Evolutionary conservation across 2,329 filamentous ascomycete genomes (phyloP).

Genomic region (Pseudogymnoascus sp.): DNA sequence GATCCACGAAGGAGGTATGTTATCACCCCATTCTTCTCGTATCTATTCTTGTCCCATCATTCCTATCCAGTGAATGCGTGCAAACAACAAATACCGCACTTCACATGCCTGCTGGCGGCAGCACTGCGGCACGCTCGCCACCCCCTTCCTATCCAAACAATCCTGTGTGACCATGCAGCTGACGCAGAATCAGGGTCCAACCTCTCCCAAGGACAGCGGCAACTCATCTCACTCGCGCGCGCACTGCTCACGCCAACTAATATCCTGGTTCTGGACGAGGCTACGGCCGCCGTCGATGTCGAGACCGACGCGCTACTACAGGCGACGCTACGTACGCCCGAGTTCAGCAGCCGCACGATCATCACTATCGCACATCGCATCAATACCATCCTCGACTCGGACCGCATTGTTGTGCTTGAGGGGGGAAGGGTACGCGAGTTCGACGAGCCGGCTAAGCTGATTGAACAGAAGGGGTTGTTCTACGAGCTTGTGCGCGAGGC

Average conservation of each 20-base stretch:
- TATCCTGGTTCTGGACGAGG: slow-evolving; percentile 93
- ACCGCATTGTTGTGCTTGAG: slow-evolving; percentile 89
- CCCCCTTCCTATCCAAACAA: slow-evolving; percentile 12
- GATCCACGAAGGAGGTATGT: slow-evolving; percentile 87
- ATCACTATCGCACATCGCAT: slow-evolving; percentile 98
- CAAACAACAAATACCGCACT: not conserved
- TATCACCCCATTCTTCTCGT: not conserved
- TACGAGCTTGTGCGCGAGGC: slow-evolving; percentile 88
- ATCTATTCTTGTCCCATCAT: not conserved
- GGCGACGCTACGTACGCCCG: slow-evolving; percentile 50
- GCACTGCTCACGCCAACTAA: slow-evolving; percentile 93
- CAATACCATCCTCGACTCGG: slow-evolving; percentile 85
- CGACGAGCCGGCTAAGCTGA: slow-evolving; percentile 71
- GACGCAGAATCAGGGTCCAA: slow-evolving; percentile 63
- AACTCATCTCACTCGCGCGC: slow-evolving; percentile 86
- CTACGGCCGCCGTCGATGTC: slow-evolving; percentile 68
- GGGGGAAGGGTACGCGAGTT: slow-evolving; percentile 87
- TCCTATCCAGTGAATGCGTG: not conserved
- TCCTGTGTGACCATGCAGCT: slow-evolving; percentile 10
- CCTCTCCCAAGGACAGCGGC: slow-evolving; percentile 86
- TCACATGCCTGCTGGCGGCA: not conserved
- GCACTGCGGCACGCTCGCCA: slow-evolving; percentile 10
- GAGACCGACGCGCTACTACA: slow-evolving; percentile 61
- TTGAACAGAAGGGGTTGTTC: slow-evolving; percentile 70
- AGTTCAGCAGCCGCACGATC: slow-evolving; percentile 87